phyloP scores from a whole-genome alignment of 352 stramenopile genomes.

The Phytopythium mirpurense region DNA sequence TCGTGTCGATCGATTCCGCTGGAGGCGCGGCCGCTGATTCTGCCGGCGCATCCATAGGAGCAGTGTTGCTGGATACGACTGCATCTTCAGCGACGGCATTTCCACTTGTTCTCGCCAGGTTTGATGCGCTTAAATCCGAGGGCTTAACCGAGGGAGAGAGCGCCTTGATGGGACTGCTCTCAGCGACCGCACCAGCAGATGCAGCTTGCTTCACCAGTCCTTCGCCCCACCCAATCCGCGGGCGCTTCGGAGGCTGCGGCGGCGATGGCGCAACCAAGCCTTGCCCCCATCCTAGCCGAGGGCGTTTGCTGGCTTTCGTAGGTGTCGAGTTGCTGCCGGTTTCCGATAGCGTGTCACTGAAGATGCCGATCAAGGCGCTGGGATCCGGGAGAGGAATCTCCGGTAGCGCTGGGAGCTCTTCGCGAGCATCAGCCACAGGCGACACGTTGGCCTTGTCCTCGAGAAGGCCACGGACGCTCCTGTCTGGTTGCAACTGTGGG shows the following conservation, averaged over 20 bases:
- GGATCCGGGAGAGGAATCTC: slow-evolving; percentile 50
- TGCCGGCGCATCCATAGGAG: not conserved
- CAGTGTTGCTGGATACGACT: not conserved
- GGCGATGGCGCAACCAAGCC: slow-evolving; percentile 64
- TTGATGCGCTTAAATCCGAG: not conserved
- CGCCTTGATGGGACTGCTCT: not conserved
- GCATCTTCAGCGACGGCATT: not conserved
- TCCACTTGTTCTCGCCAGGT: not conserved
- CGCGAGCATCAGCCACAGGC: slow-evolving; percentile 11
- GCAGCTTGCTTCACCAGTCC: slow-evolving; percentile 44
- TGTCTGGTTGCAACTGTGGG: not conserved
- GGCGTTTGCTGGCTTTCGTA: slow-evolving; percentile 53
- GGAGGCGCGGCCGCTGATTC: not conserved
- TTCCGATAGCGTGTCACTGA: slow-evolving; percentile 13
- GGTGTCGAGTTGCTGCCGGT: slow-evolving; percentile 16
- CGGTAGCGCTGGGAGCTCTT: slow-evolving; percentile 58
- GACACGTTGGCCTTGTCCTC: not conserved
- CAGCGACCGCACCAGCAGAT: not conserved
- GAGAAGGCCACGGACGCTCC: not conserved
- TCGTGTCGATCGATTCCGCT: not conserved
- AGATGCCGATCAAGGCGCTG: slow-evolving; percentile 3
- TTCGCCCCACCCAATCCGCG: slow-evolving; percentile 78
- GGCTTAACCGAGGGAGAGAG: not conserved
- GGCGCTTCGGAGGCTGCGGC: slow-evolving; percentile 59
- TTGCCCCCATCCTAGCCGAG: slow-evolving; percentile 78